Evolutionary conservation across 148 eudicot species (phyloP).

Genomic region (Silene latifolia): DNA sequence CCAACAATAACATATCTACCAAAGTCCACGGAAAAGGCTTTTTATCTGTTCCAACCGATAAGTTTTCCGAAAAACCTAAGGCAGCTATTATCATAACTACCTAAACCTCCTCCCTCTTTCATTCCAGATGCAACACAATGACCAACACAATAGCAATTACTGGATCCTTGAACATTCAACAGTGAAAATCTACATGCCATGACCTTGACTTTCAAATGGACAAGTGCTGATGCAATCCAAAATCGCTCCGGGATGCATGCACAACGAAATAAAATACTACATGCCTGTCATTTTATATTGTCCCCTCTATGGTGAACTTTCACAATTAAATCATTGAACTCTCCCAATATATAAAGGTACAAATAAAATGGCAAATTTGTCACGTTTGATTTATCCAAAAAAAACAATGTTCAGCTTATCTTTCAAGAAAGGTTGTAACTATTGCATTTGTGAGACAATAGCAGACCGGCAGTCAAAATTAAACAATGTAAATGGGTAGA

Average conservation of each 20-base stretch:
- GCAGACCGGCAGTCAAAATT: no score
- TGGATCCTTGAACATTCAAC: no score
- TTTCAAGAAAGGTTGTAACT: no score
- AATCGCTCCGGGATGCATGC: conserved; percentile 1
- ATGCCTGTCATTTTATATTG: background rate
- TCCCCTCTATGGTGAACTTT: background rate
- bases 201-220: no score
- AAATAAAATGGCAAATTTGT: background rate
- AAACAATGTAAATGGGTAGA: no score
- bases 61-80: background rate
- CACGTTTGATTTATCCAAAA: background rate
- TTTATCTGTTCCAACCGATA: background rate
- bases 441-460: no score
- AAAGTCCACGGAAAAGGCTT: background rate
- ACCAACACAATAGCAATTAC: background rate
- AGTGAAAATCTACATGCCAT: no score
- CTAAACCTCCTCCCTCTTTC: background rate
- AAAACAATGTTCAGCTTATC: no score
- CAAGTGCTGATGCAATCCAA: background rate
- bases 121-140: background rate
- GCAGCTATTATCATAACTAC: background rate
- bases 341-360: no score
- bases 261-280: background rate
- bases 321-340: no score
- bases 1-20: background rate